phyloP scores from a whole-genome alignment of 2,329 filamentous ascomycete species.

The Sporothrix schenckii region DNA sequence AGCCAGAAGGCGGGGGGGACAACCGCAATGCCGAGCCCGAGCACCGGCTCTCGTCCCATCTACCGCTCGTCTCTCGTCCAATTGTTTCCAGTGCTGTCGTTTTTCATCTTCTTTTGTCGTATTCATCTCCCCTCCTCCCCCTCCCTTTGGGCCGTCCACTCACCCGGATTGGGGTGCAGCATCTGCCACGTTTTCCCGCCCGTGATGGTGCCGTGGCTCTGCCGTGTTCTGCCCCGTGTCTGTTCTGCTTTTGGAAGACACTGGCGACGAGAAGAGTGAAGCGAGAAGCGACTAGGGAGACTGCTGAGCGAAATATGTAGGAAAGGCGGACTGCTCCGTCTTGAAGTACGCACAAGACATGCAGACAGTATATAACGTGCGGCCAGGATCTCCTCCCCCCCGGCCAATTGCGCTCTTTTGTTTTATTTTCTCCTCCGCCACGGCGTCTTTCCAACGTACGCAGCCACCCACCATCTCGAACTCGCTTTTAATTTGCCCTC shows the following conservation, averaged over 20 bases:
- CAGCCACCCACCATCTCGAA: not conserved
- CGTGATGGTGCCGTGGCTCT: not conserved
- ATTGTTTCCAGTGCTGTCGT: not conserved
- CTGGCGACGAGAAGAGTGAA: not conserved
- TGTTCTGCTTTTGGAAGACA: not conserved
- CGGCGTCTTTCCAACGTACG: not conserved
- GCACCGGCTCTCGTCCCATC: not conserved
- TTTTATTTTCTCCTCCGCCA: not conserved
- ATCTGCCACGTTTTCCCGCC: constrained; percentile 11
- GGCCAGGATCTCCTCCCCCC: not conserved
- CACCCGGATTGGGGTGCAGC: constrained; percentile 25
- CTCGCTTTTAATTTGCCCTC: constrained; percentile 5
- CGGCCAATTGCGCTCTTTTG: constrained; percentile 13
- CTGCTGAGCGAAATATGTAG: constrained; percentile 7
- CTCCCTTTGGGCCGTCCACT: constrained; percentile 17
- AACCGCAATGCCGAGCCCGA: constrained; percentile 19
- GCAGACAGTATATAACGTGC: not conserved
- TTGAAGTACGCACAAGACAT: not conserved
- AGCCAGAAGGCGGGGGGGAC: constrained; percentile 4
- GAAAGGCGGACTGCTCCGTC: not conserved
- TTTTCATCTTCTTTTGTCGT: not conserved
- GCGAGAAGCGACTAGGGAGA: not conserved
- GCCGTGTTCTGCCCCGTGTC: not conserved
- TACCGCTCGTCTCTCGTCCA: not conserved
- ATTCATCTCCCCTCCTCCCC: not conserved